Conservation (phyloP, 495 filamentous ascomycete genomes). For the Bryoglossum gracile region DNA sequence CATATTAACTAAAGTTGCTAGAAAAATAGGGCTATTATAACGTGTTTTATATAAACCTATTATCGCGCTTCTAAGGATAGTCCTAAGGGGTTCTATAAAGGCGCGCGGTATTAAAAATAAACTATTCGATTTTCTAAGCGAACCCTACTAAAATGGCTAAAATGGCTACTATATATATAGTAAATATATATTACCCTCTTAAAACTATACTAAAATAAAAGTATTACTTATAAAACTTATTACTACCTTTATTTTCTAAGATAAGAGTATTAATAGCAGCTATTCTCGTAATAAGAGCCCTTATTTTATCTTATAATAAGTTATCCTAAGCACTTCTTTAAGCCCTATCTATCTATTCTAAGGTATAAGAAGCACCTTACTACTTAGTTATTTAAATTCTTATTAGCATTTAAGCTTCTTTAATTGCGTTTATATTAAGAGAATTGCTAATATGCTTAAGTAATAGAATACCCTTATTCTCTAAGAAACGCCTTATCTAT, state of each 20-base stretch:
- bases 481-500: background rate
- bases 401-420: conserved; percentile 9
- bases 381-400: conserved; percentile 7
- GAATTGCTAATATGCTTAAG: conserved; percentile 9
- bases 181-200: too few species aligned
- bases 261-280: conserved; percentile 9
- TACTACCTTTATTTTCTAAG: background rate
- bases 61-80: too few species aligned
- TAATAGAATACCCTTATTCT: conserved; percentile 10
- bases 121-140: too few species aligned
- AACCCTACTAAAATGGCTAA: too few species aligned
- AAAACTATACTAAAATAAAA: conserved; percentile 1
- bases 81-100: too few species aligned
- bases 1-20: too few species aligned
- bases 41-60: too few species aligned
- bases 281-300: background rate
- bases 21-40: too few species aligned
- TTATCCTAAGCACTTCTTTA: conserved; percentile 4
- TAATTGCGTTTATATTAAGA: conserved; percentile 9
- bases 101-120: too few species aligned
- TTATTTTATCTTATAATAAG: background rate
- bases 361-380: background rate
- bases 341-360: conserved; percentile 2
- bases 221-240: conserved; percentile 1
- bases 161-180: too few species aligned